Evolutionary conservation across 768 basidiomycete species (phyloP).

Genomic region (Tremella fuciformis): DNA sequence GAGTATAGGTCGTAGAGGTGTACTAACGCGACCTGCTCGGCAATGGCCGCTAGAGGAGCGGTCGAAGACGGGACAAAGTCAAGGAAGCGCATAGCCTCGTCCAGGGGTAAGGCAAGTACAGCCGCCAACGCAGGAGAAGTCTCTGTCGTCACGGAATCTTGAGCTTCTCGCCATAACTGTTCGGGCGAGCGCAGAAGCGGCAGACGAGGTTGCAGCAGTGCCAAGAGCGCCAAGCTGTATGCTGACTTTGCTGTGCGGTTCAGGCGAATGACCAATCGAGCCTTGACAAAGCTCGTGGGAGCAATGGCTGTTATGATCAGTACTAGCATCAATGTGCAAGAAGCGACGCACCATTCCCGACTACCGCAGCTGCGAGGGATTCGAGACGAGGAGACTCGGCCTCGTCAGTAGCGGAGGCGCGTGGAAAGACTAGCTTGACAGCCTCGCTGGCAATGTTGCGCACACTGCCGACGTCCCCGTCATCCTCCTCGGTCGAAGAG

Average conservation of each 20-base stretch:
- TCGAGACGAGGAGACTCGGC: conserved; percentile 17
- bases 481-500: conserved; percentile 9
- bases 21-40: conserved; percentile 45
- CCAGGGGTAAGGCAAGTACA: conserved; percentile 34
- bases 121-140: conserved; percentile 25
- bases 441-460: conserved; percentile 20
- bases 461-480: conserved; percentile 11
- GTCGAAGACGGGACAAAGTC: conserved; percentile 23
- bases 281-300: conserved; percentile 14
- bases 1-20: conserved; percentile 46
- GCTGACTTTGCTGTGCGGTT: conserved; percentile 23
- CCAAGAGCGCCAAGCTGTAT: conserved; percentile 36
- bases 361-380: conserved; percentile 22
- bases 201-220: conserved; percentile 30
- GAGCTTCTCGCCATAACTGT: conserved; percentile 41
- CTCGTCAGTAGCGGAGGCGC: conserved; percentile 10
- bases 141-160: conserved; percentile 8
- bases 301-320: conserved; percentile 17
- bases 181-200: conserved; percentile 22
- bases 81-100: conserved; percentile 28
- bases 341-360: conserved; percentile 38
- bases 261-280: conserved; percentile 32
- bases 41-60: conserved; percentile 41
- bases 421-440: conserved; percentile 8
- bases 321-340: background rate